These are phyloP conservation scores for Purpureocillium takamizusanense DNA, from an alignment of 2,329 filamentous ascomycete genomes.

Conservation along the genomic window DNA sequence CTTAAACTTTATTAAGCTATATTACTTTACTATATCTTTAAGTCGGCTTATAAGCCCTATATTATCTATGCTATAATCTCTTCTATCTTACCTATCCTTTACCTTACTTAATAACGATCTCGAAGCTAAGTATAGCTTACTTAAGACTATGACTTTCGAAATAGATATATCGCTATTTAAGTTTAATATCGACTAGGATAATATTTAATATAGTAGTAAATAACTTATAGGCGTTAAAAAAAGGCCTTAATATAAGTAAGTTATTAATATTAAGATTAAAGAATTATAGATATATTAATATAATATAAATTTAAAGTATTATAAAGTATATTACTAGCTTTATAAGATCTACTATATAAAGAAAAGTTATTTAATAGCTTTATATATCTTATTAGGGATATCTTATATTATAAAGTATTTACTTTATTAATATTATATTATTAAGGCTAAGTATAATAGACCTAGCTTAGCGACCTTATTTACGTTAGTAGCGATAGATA, in stretches of 20 bases:
- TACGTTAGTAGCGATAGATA: slow-evolving; percentile 1
- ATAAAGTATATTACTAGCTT: no score
- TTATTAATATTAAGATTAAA: neutral
- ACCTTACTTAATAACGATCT: neutral
- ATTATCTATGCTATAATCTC: neutral
- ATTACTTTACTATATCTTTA: neutral
- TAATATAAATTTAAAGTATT: no score
- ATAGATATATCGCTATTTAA: neutral
- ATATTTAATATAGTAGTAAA: neutral
- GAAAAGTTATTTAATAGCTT: neutral
- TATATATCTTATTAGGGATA: slow-evolving; percentile 1
- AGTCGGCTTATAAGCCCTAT: neutral
- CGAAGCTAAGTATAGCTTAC: neutral
- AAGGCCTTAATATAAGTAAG: neutral
- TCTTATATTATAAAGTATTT: no score
- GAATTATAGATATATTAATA: no score
- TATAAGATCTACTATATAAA: neutral
- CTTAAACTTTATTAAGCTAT: neutral
- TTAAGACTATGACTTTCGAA: neutral
- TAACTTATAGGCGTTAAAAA: neutral
- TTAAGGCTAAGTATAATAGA: slow-evolving; percentile 4
- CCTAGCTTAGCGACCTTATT: slow-evolving; percentile 1
- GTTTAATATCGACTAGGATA: neutral
- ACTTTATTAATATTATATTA: slow-evolving; percentile 1
- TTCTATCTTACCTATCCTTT: neutral